Percentiles rank a stretch among this genome's conserved stretches.
Conservation (phyloP, 2,329 filamentous ascomycete genomes). For the Mycogone perniciosa region DNA sequence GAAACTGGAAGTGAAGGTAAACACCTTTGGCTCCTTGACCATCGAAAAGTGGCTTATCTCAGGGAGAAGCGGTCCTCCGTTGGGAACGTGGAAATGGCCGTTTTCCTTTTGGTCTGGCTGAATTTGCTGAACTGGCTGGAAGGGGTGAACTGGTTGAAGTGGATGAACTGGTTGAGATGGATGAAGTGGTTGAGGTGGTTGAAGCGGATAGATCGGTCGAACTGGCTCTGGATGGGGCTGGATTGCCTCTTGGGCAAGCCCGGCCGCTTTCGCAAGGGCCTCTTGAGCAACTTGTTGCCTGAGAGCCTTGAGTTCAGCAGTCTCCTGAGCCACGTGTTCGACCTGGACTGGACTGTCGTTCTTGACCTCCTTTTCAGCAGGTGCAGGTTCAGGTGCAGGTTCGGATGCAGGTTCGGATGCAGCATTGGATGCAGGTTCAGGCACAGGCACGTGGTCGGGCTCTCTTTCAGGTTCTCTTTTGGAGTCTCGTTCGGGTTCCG, state of each 20-base stretch:
- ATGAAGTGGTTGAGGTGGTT: background rate
- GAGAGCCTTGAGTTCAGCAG: background rate
- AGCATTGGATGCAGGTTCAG: too few species aligned
- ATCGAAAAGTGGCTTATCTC: constrained; percentile 23
- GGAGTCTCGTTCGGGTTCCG: too few species aligned
- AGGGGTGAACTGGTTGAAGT: too few species aligned
- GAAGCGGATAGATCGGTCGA: background rate
- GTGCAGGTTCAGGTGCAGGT: too few species aligned
- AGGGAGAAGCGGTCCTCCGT: constrained; percentile 13
- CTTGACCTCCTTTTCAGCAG: too few species aligned
- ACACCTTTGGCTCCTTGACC: constrained; percentile 21
- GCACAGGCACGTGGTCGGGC: too few species aligned
- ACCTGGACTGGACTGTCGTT: background rate
- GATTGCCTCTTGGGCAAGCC: constrained; percentile 3
- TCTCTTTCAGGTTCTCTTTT: background rate
- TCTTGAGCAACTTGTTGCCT: constrained; percentile 6
- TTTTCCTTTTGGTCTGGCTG: too few species aligned
- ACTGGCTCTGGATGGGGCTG: constrained; percentile 6
- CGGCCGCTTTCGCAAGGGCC: constrained; percentile 4
- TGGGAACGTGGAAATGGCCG: background rate
- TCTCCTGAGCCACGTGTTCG: background rate
- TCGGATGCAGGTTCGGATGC: too few species aligned
- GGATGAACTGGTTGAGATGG: background rate
- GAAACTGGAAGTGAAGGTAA: constrained; percentile 19
- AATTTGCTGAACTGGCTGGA: too few species aligned